phyloP scores from a whole-genome alignment of 78 protist genomes.

The Salpingoeca rosetta region DNA sequence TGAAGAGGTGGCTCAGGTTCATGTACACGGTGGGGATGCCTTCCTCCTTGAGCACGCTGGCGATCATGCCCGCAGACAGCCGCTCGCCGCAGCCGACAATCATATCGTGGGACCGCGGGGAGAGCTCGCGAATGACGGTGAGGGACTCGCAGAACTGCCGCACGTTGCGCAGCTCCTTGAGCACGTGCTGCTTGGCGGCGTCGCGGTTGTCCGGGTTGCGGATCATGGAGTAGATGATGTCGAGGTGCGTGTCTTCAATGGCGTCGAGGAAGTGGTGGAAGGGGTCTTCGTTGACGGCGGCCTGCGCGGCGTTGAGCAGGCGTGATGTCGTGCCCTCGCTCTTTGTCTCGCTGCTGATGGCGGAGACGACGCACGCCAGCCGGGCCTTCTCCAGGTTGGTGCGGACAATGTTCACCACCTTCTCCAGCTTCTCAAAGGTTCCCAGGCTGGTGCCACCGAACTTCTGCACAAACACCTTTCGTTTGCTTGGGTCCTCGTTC shows the following conservation, averaged over 20 bases:
- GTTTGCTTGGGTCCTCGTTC: too few species aligned
- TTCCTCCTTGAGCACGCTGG: not conserved
- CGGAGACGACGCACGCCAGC: constrained; percentile 8
- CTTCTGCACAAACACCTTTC: constrained; percentile 22
- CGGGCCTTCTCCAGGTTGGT: not conserved
- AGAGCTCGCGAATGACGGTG: not conserved
- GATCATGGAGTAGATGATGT: not conserved
- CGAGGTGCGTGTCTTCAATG: not conserved
- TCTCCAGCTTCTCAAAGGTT: constrained; percentile 3
- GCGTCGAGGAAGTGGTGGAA: not conserved
- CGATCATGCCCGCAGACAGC: not conserved
- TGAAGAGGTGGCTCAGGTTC: not conserved
- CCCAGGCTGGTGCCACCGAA: constrained; percentile 39
- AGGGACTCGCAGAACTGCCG: not conserved
- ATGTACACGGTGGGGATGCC: not conserved
- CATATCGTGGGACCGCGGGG: not conserved
- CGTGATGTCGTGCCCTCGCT: constrained; percentile 27
- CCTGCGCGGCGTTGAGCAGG: not conserved
- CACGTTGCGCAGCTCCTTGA: not conserved
- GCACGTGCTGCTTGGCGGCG: not conserved
- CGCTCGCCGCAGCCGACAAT: not conserved
- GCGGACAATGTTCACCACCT: constrained; percentile 11
- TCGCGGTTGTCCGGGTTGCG: not conserved
- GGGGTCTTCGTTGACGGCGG: not conserved
- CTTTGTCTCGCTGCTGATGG: constrained; percentile 7